These are phyloP conservation scores for Fusarium sulawesiense DNA, from an alignment of 2,329 filamentous ascomycete genomes.

Conservation along the genomic window DNA sequence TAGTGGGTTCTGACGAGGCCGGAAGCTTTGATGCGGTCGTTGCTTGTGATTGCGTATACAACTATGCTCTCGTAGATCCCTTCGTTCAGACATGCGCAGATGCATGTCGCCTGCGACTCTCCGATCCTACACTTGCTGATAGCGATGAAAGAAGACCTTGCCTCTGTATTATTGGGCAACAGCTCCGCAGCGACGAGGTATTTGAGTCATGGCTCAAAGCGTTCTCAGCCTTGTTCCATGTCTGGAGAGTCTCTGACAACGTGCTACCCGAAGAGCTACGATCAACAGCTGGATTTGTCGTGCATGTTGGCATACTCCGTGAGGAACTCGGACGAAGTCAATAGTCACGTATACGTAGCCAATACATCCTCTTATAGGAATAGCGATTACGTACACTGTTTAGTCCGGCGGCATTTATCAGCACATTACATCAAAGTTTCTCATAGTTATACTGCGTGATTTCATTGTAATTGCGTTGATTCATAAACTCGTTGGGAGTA, in stretches of 20 bases:
- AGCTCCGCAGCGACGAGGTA: slow-evolving; percentile 85
- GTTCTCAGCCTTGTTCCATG: slow-evolving; percentile 74
- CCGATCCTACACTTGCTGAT: slow-evolving; percentile 23
- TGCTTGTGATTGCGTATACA: slow-evolving; percentile 96
- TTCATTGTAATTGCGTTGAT: slow-evolving; percentile 23
- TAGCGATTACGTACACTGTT: background rate
- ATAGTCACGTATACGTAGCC: background rate
- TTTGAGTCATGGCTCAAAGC: slow-evolving; percentile 83
- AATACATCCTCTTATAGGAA: background rate
- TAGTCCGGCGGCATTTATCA: background rate
- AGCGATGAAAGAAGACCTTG: slow-evolving; percentile 59
- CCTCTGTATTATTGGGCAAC: slow-evolving; percentile 86
- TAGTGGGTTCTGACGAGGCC: slow-evolving; percentile 52
- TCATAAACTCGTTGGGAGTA: slow-evolving; percentile 28
- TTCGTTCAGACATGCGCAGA: slow-evolving; percentile 86
- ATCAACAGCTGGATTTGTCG: slow-evolving; percentile 78
- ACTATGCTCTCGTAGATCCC: slow-evolving; percentile 83
- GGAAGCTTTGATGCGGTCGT: slow-evolving; percentile 77
- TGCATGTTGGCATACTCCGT: slow-evolving; percentile 79
- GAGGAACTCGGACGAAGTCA: slow-evolving; percentile 19
- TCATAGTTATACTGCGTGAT: slow-evolving; percentile 14
- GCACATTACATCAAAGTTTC: slow-evolving; percentile 8
- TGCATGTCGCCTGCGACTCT: slow-evolving; percentile 69
- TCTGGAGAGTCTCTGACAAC: slow-evolving; percentile 80
- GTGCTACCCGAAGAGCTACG: slow-evolving; percentile 69